Base-by-base conservation (phyloP, 805 yeast species). In the Schwanniomyces sp. region DNA sequence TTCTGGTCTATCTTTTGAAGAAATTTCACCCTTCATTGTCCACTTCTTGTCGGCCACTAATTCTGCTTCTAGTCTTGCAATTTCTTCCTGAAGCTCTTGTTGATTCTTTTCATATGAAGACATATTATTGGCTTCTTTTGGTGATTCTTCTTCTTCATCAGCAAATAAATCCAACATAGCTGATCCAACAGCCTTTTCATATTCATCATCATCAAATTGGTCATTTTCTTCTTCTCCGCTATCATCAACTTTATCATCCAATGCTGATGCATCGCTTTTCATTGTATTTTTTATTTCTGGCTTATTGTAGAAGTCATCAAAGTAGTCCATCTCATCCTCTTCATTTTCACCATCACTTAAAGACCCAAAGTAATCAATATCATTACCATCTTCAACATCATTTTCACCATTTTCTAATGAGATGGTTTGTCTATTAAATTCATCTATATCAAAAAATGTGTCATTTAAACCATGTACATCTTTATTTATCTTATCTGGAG, bases 11-110 rank as follows among this genome's bases (percentile, higher is more conserved):
- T 85, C 86, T 52, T 79, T 82, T 1, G 91, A 88, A 48, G 80
- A 79, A 1, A 89, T 91, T 69, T 94, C 99, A 69, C 99, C 99
- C 58, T 84, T 86, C 81, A 92, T 78, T 7, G 96, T 83, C 99
- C 99, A 92, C 58, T 83, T 84, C 71, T 94, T 92, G 48, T 86
- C 92, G 4, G 91, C 94, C 27, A 92, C 84, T 14, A 94, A 85
- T 63, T 91, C 97, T 40, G 83, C 81, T 68, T 92, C 99, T 43
- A 91, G 74, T 55, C 79, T 76, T 30, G 79, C 79, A 51, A 94
- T 94, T 66, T 94, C 96, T 30, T 79, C 76, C 58, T 85, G 88
- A 24, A 94, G 74, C 50, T 81, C 81, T 44, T 75, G 73, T 66
- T 92, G 97, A 63, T 90, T 96, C 55, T 80, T 85, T 66, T 92